These are phyloP conservation scores for Pyrenula massariospora DNA, from an alignment of 495 filamentous ascomycete genomes.

Conservation along the genomic window DNA sequence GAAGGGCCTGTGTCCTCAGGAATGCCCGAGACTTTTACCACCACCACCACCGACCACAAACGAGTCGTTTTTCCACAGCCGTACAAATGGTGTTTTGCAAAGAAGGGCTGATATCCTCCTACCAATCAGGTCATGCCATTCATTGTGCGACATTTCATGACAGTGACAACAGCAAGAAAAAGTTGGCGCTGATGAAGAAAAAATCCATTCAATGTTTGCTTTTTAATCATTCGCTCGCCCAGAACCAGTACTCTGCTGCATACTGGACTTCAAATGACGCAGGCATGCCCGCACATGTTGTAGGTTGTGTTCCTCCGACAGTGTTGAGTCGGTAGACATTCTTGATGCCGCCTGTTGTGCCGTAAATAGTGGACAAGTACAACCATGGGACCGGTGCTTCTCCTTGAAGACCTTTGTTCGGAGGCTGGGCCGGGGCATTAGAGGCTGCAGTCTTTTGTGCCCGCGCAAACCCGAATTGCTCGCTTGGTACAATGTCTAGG, in stretches of 20 bases:
- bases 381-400: conserved; percentile 15
- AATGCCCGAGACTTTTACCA: no score
- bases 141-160: no score
- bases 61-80: no score
- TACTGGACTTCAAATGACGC: conserved; percentile 64
- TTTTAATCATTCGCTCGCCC: conserved; percentile 6
- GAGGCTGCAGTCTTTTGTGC: conserved; percentile 43
- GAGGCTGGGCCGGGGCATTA: conserved; percentile 1
- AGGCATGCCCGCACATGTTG: conserved; percentile 55
- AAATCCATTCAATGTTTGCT: no score
- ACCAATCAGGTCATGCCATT: no score
- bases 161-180: no score
- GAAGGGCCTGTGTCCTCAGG: no score
- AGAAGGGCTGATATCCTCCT: no score
- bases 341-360: conserved; percentile 49
- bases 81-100: no score
- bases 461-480: conserved; percentile 48
- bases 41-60: no score
- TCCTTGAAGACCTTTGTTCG: neutral
- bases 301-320: conserved; percentile 65
- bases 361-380: conserved; percentile 34
- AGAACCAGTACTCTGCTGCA: conserved; percentile 62
- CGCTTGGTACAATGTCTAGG: conserved; percentile 41
- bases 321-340: conserved; percentile 82
- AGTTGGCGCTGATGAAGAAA: no score